Conservation (phyloP, 768 basidiomycete genomes). For the Lentinula guzmanii region DNA sequence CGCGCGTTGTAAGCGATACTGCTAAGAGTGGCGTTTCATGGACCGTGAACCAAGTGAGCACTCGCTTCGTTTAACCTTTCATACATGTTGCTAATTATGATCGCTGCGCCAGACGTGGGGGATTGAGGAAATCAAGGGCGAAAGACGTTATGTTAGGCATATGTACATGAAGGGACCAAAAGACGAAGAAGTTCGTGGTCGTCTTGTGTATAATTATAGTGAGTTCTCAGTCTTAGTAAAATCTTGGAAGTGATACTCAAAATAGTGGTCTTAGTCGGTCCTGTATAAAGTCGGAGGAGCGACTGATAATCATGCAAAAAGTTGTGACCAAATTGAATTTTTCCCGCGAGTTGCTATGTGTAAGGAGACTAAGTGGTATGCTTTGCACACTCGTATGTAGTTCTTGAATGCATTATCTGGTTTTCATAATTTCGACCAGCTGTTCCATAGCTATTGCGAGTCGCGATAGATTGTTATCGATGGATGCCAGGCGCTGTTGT, state of each 20-base stretch:
- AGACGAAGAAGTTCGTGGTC: constrained; percentile 48
- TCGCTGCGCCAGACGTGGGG: constrained; percentile 44
- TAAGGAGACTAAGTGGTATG: too few species aligned
- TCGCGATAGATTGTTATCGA: constrained; percentile 28
- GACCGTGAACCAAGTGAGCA: constrained; percentile 30
- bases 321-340: too few species aligned
- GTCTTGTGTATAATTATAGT: constrained; percentile 67
- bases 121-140: constrained; percentile 50
- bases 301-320: too few species aligned
- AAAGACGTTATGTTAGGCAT: constrained; percentile 54
- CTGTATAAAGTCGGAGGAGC: background rate
- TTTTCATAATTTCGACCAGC: constrained; percentile 18
- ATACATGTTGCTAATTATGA: constrained; percentile 7
- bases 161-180: constrained; percentile 58
- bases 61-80: background rate
- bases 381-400: too few species aligned
- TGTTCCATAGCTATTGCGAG: constrained; percentile 31
- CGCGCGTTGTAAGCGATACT: constrained; percentile 53
- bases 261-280: background rate
- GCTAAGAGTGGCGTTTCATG: constrained; percentile 56
- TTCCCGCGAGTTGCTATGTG: too few species aligned
- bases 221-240: constrained; percentile 16
- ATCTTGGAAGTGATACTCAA: too few species aligned
- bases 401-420: background rate
- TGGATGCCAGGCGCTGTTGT: constrained; percentile 22